These are phyloP conservation scores for Albugo laibachii DNA, from an alignment of 352 stramenopile genomes.

Conservation along the genomic window DNA sequence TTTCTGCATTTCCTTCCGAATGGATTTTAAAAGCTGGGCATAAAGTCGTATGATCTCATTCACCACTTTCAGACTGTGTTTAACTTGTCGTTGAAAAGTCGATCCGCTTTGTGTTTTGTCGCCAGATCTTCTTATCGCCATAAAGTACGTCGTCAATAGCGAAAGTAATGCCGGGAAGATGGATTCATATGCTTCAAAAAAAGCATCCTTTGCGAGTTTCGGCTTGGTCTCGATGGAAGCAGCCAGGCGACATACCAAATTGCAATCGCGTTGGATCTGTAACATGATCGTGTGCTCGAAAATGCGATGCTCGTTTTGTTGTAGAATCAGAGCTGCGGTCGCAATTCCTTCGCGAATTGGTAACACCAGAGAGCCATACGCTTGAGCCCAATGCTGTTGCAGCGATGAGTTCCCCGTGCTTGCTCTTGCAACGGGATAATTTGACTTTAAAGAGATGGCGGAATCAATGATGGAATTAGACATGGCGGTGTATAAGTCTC, in stretches of 20 bases:
- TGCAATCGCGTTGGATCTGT: slow-evolving; percentile 49
- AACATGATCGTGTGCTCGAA: slow-evolving; percentile 37
- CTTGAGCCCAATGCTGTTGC: slow-evolving; percentile 21
- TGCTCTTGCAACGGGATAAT: not conserved
- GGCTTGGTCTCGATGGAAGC: slow-evolving; percentile 51
- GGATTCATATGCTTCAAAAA: slow-evolving; percentile 37
- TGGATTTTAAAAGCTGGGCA: slow-evolving; percentile 52
- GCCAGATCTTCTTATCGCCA: slow-evolving; percentile 29
- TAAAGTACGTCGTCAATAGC: slow-evolving; percentile 49
- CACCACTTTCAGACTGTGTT: slow-evolving; percentile 48
- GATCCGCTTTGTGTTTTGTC: slow-evolving; percentile 10
- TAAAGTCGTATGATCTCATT: slow-evolving; percentile 66
- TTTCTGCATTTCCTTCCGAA: slow-evolving; percentile 70
- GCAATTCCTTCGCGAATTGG: slow-evolving; percentile 54
- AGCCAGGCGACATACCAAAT: slow-evolving; percentile 41
- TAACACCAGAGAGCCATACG: slow-evolving; percentile 34
- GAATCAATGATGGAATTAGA: slow-evolving; percentile 64
- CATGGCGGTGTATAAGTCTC: slow-evolving; percentile 59
- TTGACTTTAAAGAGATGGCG: slow-evolving; percentile 29
- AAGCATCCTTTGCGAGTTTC: slow-evolving; percentile 52
- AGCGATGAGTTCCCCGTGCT: slow-evolving; percentile 13
- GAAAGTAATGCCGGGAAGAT: slow-evolving; percentile 35
- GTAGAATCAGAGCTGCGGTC: slow-evolving; percentile 34
- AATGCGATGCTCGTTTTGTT: slow-evolving; percentile 53
- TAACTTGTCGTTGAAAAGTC: slow-evolving; percentile 10